A percentile compares a stretch with the other conserved stretches of the same genome.
These are phyloP conservation scores for Hyaloscypha bicolor DNA, from an alignment of 495 filamentous ascomycete genomes.

Conservation along the genomic window DNA sequence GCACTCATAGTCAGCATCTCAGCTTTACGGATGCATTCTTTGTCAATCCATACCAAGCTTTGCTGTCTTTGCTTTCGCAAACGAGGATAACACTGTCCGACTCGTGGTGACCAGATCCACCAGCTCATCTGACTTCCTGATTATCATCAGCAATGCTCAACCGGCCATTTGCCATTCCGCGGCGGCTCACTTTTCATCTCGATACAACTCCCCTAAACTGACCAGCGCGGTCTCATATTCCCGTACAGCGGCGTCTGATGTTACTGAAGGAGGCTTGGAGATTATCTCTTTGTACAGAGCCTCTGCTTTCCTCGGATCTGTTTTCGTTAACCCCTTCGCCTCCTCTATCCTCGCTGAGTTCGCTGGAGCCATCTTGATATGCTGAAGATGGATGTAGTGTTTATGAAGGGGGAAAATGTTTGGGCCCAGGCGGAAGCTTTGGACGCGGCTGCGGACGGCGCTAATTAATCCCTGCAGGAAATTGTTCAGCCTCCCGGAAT, in stretches of 20 bases:
- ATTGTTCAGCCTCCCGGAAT: constrained; percentile 20
- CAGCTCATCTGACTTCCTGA: constrained; percentile 78
- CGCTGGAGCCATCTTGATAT: constrained; percentile 46
- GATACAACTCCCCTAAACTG: constrained; percentile 87
- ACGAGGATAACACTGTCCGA: constrained; percentile 86
- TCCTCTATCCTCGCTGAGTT: constrained; percentile 58
- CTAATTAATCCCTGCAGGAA: constrained; percentile 23
- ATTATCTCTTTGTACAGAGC: constrained; percentile 85
- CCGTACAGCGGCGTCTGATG: constrained; percentile 75
- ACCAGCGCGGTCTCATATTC: constrained; percentile 87
- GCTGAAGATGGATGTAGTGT: constrained; percentile 18
- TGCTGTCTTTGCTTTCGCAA: constrained; percentile 98
- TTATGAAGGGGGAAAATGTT: constrained; percentile 13
- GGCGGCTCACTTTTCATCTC: constrained; percentile 71
- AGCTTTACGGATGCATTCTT: not conserved
- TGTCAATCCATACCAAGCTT: constrained; percentile 73
- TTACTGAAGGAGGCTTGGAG: constrained; percentile 77
- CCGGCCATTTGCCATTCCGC: not conserved
- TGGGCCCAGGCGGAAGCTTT: constrained; percentile 15
- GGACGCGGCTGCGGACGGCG: constrained; percentile 11
- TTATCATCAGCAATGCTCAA: constrained; percentile 14
- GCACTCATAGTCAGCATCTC: constrained; percentile 15
- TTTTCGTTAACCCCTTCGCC: constrained; percentile 80
- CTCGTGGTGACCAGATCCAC: constrained; percentile 90
- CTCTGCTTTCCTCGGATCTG: constrained; percentile 78